Evolutionary conservation across 1,284 basidiomycete genomes (phyloP), one percentile per base, ranked within the genome.

Genomic region (Stereum hirsutum): DNA sequence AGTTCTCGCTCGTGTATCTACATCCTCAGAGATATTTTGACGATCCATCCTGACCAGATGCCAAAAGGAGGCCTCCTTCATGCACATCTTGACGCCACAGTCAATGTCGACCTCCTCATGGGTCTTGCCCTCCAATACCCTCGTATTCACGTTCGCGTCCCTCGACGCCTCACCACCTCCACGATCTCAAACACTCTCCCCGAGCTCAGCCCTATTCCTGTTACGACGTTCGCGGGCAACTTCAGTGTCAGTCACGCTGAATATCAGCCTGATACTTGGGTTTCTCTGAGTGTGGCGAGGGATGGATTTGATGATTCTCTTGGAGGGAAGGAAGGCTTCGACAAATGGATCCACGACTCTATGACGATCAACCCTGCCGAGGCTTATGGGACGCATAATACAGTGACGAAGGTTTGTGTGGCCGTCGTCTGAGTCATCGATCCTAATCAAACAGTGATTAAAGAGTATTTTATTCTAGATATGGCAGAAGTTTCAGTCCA

Each of bases 1-100:
- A 36, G 45, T 49, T 44, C 45, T 14, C 32, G 24, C 38, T 34
- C 38, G 8, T 14, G 15, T 32, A 10, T 21, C n/a, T n/a, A n/a
- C n/a, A n/a, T 30, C 6, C 39, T 15, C 12, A 42, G 15, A 17
- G 4, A 20, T 23, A 26, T n/a, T 21, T 35, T 6, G 4, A 5
- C 17, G n/a, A 24, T 11, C 23, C 32, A 20, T 20, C 38, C 15
- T 10, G 19, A 25, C 26, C 41, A 83, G 81, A 84, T 87, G 79
- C 83, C 83, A 8, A 87, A 87, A 58, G 84, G 84, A 36, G 81
- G 70, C 0, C 65, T 86, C 4, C 64, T 87, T 14, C 84, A 87
- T 53, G 74, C 68, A 0, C 84, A 87, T 54, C 64, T 86, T 7
- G 82, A 84, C 52, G 75, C 79, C 11, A 83, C 74, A 2, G 81